Conservation (phyloP, 2,329 filamentous ascomycete species). For the Trichoderma cornu-damae region DNA sequence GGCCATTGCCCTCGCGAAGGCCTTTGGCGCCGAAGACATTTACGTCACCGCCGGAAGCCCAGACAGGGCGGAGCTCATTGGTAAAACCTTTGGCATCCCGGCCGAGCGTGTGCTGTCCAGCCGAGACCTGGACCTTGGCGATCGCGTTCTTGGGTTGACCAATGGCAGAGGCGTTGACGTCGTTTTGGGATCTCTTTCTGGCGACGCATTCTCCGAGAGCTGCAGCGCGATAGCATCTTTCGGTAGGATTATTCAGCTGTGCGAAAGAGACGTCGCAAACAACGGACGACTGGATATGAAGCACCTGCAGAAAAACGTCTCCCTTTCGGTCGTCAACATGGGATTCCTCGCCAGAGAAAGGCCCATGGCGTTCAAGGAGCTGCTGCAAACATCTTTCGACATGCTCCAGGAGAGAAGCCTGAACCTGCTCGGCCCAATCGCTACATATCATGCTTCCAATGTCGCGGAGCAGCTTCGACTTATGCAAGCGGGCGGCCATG, state of each 20-base stretch:
- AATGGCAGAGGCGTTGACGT: constrained; percentile 26
- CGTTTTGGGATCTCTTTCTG: constrained; percentile 29
- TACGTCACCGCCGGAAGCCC: constrained; percentile 28
- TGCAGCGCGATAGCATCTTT: constrained; percentile 7
- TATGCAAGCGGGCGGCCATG: constrained; percentile 10
- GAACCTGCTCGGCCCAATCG: constrained; percentile 1
- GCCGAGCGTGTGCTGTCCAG: constrained; percentile 28
- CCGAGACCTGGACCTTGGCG: constrained; percentile 25
- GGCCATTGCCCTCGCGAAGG: constrained; percentile 20
- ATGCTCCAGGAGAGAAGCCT: constrained; percentile 3
- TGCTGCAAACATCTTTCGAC: constrained; percentile 7
- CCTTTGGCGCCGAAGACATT: constrained; percentile 23
- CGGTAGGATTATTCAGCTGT: constrained; percentile 12
- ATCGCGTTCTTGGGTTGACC: constrained; percentile 23
- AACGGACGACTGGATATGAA: constrained; percentile 6
- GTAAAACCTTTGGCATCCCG: constrained; percentile 26
- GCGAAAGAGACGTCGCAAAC: constrained; percentile 10
- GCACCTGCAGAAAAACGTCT: constrained; percentile 5
- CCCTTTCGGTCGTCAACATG: constrained; percentile 15
- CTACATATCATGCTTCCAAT: constrained; percentile 3
- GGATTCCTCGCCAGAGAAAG: constrained; percentile 6
- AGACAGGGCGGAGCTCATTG: constrained; percentile 28
- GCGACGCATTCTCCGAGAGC: constrained; percentile 7
- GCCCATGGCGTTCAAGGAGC: constrained; percentile 2
- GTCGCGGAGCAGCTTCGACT: constrained; percentile 3